Conservation (phyloP, 495 filamentous ascomycete species). For the Penicillium arizonense region DNA sequence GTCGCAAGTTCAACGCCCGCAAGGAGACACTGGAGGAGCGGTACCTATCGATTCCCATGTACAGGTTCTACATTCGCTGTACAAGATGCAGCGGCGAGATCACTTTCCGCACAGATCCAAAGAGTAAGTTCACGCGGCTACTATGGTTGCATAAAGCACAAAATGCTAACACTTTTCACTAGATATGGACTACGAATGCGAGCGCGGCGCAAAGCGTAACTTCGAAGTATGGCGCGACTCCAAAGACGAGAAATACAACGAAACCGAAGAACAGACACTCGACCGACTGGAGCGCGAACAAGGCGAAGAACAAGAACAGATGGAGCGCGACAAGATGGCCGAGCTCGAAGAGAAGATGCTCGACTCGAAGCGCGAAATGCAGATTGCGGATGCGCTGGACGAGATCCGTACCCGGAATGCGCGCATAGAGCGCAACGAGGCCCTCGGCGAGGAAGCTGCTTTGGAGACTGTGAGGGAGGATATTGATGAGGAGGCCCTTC, state of each 20-base stretch:
- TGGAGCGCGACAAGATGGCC: conserved; percentile 70
- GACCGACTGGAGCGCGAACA: conserved; percentile 80
- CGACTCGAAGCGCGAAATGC: conserved; percentile 97
- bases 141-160: background rate
- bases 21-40: conserved; percentile 93
- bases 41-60: conserved; percentile 86
- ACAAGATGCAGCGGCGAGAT: conserved; percentile 88
- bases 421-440: conserved; percentile 71
- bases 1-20: conserved; percentile 94
- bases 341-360: conserved; percentile 79
- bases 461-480: conserved; percentile 41
- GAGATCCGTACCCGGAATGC: conserved; percentile 93
- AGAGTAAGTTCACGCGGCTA: conserved; percentile 49
- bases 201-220: conserved; percentile 85
- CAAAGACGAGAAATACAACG: conserved; percentile 49
- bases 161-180: background rate
- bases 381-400: conserved; percentile 91
- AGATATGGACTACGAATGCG: conserved; percentile 84
- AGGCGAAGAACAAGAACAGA: conserved; percentile 51
- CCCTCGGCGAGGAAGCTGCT: conserved; percentile 45
- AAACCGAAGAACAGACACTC: conserved; percentile 86
- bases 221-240: conserved; percentile 82
- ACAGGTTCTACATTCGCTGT: conserved; percentile 93
- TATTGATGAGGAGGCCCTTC: conserved; percentile 57
- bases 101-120: conserved; percentile 92